Evolutionary conservation across 2,329 filamentous ascomycete species (phyloP).

Genomic region (Neopestalotiopsis clavispora): DNA sequence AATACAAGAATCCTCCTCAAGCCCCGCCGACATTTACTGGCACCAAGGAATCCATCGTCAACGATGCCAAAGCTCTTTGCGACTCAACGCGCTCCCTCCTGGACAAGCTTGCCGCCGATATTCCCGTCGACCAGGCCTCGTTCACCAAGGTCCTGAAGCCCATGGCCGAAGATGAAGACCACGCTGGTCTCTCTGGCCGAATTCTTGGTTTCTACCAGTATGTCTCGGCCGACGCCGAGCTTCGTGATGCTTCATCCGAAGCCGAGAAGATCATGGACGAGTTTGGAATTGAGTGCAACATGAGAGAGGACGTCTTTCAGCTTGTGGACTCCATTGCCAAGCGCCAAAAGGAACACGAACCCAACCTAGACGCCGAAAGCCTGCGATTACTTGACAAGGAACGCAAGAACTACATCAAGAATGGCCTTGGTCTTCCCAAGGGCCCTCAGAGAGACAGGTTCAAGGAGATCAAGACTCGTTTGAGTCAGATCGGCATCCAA

Average conservation of each 20-base stretch:
- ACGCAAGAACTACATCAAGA: slow-evolving; percentile 76
- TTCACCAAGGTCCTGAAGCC: slow-evolving; percentile 65
- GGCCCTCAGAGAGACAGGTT: slow-evolving; percentile 77
- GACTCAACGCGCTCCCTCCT: slow-evolving; percentile 65
- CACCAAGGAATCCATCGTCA: slow-evolving; percentile 70
- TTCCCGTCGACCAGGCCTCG: slow-evolving; percentile 56
- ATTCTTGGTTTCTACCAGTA: slow-evolving; percentile 84
- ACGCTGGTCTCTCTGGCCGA: slow-evolving; percentile 59
- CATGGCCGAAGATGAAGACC: slow-evolving; percentile 75
- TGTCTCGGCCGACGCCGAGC: slow-evolving; percentile 69
- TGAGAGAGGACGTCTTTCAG: slow-evolving; percentile 82
- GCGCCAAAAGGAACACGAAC: slow-evolving; percentile 57
- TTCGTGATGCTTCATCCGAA: slow-evolving; percentile 78
- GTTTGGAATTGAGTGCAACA: slow-evolving; percentile 76
- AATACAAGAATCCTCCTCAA: slow-evolving; percentile 78
- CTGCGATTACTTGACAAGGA: slow-evolving; percentile 78
- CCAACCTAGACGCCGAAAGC: slow-evolving; percentile 69
- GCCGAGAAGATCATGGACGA: slow-evolving; percentile 78
- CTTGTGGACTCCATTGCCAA: slow-evolving; percentile 65
- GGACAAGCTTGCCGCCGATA: slow-evolving; percentile 70
- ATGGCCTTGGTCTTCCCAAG: slow-evolving; percentile 73
- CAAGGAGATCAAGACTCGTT: slow-evolving; percentile 83
- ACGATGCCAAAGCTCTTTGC: slow-evolving; percentile 70
- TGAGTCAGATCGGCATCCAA: slow-evolving; percentile 74
- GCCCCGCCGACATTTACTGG: slow-evolving; percentile 76